Evolutionary conservation across 176 grass and related monocot genomes (phyloP).

Genomic region (Aegilops speltoides): DNA sequence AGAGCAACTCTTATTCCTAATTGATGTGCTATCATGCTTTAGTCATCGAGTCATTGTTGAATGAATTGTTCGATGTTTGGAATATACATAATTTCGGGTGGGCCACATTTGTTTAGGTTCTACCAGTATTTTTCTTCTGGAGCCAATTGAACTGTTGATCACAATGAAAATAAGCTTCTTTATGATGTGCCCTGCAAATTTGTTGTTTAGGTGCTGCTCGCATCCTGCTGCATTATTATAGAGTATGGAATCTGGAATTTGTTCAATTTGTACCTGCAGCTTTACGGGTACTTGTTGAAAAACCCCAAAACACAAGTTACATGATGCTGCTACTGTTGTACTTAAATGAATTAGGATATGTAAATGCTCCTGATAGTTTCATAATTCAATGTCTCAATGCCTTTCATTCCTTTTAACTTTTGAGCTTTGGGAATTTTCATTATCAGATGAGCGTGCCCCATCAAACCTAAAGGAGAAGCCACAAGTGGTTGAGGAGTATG

Average conservation of each 20-base stretch:
- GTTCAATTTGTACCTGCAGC: not conserved
- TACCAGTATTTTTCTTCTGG: not conserved
- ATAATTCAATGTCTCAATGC: not conserved
- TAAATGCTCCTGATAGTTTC: not conserved
- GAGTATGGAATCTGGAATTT: not conserved
- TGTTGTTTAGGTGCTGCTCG: not conserved
- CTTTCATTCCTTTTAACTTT: not conserved
- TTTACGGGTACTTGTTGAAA: not conserved
- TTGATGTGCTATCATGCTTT: not conserved
- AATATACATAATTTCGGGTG: not conserved
- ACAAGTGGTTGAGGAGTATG: not conserved
- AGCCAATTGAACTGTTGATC: not conserved
- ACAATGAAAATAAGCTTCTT: not conserved
- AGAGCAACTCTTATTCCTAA: not conserved
- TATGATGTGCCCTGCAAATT: not conserved
- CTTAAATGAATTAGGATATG: not conserved
- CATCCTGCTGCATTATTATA: not conserved
- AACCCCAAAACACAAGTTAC: not conserved
- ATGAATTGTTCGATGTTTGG: not conserved
- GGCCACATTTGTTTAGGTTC: not conserved
- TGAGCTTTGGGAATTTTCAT: not conserved
- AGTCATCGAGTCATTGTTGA: not conserved
- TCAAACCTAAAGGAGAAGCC: conserved; percentile 4
- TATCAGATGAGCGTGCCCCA: not conserved
- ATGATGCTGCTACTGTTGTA: not conserved